Percentiles rank a stretch among this genome's conserved stretches.
phyloP scores from a whole-genome alignment of 306 rosid genomes.

The Rubus idaeus region DNA sequence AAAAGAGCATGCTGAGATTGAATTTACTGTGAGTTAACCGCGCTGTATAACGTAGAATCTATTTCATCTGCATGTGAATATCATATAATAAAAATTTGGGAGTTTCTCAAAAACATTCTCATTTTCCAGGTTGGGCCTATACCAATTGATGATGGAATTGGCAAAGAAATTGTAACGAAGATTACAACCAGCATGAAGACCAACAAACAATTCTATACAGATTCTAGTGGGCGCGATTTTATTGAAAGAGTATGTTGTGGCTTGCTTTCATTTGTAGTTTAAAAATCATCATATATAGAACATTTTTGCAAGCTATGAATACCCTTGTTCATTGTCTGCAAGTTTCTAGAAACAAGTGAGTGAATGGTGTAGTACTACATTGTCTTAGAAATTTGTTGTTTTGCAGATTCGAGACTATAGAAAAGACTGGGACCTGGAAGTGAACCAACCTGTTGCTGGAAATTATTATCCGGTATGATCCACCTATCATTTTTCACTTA shows the following conservation, averaged over 20 bases:
- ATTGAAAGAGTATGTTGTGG: constrained; percentile 34
- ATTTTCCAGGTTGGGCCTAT: constrained; percentile 43
- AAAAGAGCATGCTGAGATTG: constrained; percentile 46
- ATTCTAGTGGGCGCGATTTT: constrained; percentile 49
- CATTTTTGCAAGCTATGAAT: background rate
- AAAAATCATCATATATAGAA: background rate
- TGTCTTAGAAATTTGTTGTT: background rate
- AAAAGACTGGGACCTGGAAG: constrained; percentile 78
- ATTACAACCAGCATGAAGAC: constrained; percentile 32
- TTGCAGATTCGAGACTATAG: constrained; percentile 71
- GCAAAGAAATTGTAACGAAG: constrained; percentile 42
- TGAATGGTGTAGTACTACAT: background rate
- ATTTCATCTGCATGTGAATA: background rate
- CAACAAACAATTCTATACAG: constrained; percentile 35
- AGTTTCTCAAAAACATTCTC: background rate
- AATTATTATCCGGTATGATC: constrained; percentile 78
- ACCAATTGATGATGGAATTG: constrained; percentile 43
- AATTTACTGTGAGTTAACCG: constrained; percentile 32
- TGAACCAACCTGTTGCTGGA: constrained; percentile 88
- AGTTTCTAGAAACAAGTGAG: background rate
- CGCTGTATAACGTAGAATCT: background rate
- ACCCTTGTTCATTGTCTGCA: background rate
- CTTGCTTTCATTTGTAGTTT: background rate
- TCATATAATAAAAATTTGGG: background rate
- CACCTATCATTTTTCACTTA: background rate